Evolutionary conservation across 2,329 filamentous ascomycete species (phyloP).

Genomic region (Aspergillus latus): DNA sequence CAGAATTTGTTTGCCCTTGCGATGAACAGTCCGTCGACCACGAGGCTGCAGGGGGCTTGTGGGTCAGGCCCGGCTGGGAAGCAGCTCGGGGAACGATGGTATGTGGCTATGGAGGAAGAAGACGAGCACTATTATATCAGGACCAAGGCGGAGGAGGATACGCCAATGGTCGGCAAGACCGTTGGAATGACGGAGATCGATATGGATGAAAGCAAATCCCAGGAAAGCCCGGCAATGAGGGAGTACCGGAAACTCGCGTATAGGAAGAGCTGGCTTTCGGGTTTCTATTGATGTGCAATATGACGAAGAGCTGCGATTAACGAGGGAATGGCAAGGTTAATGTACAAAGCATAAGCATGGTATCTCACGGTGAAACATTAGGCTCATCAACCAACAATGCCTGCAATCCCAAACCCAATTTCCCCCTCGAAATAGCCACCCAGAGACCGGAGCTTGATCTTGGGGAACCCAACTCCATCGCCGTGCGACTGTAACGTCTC

Average conservation of each 20-base stretch:
- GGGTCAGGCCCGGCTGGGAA: conserved; percentile 55
- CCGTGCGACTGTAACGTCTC: conserved; percentile 1
- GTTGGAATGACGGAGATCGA: conserved; percentile 21
- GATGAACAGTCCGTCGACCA: conserved; percentile 61
- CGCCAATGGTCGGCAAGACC: conserved; percentile 1
- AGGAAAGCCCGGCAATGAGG: conserved; percentile 34
- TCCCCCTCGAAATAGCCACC: not conserved
- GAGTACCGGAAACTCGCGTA: conserved; percentile 36
- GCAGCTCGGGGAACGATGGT: conserved; percentile 50
- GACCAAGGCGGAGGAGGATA: conserved; percentile 27
- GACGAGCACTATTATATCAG: conserved; percentile 56
- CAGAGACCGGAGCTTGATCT: not conserved
- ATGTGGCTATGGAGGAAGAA: conserved; percentile 47
- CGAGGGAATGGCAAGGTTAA: no score
- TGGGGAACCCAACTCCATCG: conserved; percentile 8
- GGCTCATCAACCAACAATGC: not conserved
- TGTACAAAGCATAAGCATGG: not conserved
- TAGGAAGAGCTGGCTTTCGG: conserved; percentile 27
- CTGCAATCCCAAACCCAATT: conserved; percentile 1
- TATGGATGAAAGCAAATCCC: conserved; percentile 12
- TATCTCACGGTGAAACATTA: not conserved
- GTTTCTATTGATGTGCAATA: conserved; percentile 24
- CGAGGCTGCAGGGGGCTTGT: conserved; percentile 55
- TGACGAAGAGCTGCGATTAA: not conserved
- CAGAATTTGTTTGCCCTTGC: conserved; percentile 72